Percentiles rank a stretch among this genome's conserved stretches.
phyloP scores from a whole-genome alignment of 2,329 filamentous ascomycete species.

The Xylariaceae sp. region DNA sequence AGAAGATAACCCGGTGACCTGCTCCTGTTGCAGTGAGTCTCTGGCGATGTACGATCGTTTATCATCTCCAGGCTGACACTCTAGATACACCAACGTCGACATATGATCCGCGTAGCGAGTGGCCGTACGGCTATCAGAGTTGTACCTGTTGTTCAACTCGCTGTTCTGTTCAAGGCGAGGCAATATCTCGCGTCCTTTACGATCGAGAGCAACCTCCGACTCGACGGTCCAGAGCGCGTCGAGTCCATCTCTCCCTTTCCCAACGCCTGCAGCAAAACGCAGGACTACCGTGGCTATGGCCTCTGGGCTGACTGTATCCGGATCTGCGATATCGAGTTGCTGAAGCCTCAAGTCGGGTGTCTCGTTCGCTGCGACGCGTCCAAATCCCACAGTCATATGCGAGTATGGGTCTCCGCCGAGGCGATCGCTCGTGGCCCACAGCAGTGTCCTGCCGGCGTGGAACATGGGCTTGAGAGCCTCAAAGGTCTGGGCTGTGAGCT shows the following conservation, averaged over 20 bases:
- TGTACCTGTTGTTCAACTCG: conserved; percentile 6
- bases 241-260: no score
- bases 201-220: conserved; percentile 2
- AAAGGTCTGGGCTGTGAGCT: background rate
- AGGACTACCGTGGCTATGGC: conserved; percentile 5
- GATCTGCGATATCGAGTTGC: conserved; percentile 2
- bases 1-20: no score
- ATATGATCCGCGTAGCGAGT: no score
- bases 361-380: conserved; percentile 4
- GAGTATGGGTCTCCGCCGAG: conserved; percentile 1
- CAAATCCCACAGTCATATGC: conserved; percentile 13
- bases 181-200: background rate
- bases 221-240: conserved; percentile 4
- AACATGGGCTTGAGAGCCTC: background rate
- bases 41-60: no score
- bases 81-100: no score
- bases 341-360: background rate
- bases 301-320: background rate
- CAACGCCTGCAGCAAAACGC: conserved; percentile 6
- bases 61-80: no score
- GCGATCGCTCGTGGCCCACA: conserved; percentile 16
- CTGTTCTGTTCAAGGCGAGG: background rate
- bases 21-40: no score
- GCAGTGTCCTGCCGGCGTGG: conserved; percentile 4
- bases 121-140: background rate